A percentile compares a stretch with the other conserved stretches of the same genome.
These are phyloP conservation scores for Colletotrichum spaethianum DNA, from an alignment of 2,329 filamentous ascomycete genomes.

Conservation along the genomic window DNA sequence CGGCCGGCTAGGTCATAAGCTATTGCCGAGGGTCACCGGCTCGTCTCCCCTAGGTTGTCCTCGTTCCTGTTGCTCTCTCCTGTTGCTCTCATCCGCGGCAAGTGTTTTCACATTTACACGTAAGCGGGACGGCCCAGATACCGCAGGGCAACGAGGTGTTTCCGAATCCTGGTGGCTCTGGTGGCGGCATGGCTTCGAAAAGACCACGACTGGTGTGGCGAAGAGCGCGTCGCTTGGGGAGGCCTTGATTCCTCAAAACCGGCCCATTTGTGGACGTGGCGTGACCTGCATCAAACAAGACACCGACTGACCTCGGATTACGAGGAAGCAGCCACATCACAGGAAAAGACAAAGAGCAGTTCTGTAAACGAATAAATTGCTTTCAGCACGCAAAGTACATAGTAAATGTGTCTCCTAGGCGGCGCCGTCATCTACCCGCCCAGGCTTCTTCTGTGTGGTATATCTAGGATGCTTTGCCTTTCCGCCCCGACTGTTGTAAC, in stretches of 20 bases:
- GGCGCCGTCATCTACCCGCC: background rate
- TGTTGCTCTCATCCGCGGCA: too few species aligned
- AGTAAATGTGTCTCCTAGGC: slow-evolving; percentile 4
- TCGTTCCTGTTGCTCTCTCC: too few species aligned
- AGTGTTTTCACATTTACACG: too few species aligned
- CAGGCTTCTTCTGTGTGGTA: background rate
- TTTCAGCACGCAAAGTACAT: slow-evolving; percentile 9
- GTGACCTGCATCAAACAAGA: too few species aligned
- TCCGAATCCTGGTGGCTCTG: too few species aligned
- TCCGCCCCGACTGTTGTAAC: background rate
- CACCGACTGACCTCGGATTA: too few species aligned
- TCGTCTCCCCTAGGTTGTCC: too few species aligned
- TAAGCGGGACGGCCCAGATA: too few species aligned
- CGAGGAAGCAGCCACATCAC: background rate
- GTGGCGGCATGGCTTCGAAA: background rate
- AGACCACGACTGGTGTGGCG: too few species aligned
- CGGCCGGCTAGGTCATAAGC: background rate
- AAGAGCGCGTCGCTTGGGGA: too few species aligned
- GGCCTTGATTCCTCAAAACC: too few species aligned
- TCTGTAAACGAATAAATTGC: background rate
- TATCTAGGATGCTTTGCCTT: slow-evolving; percentile 12
- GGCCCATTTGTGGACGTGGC: too few species aligned
- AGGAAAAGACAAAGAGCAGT: background rate
- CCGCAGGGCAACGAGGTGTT: background rate
- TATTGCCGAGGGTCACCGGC: background rate